Base-by-base conservation (phyloP, 768 basidiomycete genomes). In the Lactarius indigo region DNA sequence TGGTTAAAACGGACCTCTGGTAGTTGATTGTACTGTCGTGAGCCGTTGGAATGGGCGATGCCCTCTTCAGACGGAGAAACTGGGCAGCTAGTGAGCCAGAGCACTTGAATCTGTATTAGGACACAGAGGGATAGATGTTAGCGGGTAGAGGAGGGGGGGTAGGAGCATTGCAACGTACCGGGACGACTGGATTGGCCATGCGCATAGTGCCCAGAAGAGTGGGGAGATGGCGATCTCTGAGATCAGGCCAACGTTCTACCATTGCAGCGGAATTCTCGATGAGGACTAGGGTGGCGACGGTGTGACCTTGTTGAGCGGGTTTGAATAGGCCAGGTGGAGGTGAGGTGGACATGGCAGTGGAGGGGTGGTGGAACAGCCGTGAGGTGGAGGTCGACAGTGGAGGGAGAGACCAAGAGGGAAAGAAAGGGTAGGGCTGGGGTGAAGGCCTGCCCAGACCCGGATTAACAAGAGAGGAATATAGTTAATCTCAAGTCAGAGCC, bases 191-290 rank as follows among this genome's bases (percentile, higher is more conserved):
- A 26, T 71, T 71, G 35, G 62, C 62, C 57, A 61, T 69, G 52
- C 70, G 70, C 56, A 71, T 57, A 7, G 64, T 69, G n/a, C 68
- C 70, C 12, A 71, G 70, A 63, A 71, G 70, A 44, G 61, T 69
- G 10, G 70, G 70, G 56, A 71, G 65, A 57, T 71, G 69, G 39
- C n/a, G 70, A 69, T 69, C 68, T 63, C 70, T 66, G 26, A 71
- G 70, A 69, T 69, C 68, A 35, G 70, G 68, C 70, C 70, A 71
- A 35, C 70, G 70, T 47, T 57, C 56, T 7, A 66, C 41, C 70
- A 71, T 71, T 18, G 64, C 58, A n/a, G 64, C 39, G 37, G 68
- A 69, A 33, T 71, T 71, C 57, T 71, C 70, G 59, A 71, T 71
- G 59, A 71, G 68, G 57, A 69, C 54, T 12, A 69, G 65, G 65